Percentiles rank a stretch among this genome's conserved stretches.
Evolutionary conservation across 2,329 filamentous ascomycete genomes (phyloP).

Genomic region (Colletotrichum liriopes): DNA sequence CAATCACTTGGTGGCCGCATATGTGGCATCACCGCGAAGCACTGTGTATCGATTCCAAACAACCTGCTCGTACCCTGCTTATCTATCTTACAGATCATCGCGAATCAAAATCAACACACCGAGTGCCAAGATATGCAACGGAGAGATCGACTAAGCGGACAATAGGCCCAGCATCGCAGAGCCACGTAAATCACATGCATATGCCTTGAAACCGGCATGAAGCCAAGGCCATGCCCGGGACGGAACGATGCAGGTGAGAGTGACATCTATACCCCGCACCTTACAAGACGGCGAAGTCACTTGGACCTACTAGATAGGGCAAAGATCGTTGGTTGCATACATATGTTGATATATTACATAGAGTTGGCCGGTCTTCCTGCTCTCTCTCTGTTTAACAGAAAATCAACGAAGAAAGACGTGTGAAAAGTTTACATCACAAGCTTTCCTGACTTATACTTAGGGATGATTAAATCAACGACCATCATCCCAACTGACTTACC

Average conservation of each 20-base stretch:
- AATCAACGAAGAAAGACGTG: background rate
- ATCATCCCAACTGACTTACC: background rate
- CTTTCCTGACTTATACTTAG: background rate
- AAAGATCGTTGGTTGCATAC: background rate
- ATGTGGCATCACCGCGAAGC: background rate
- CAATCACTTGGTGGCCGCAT: background rate
- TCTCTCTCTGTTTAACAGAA: accelerated
- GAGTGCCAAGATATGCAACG: background rate
- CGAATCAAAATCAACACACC: background rate
- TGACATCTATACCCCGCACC: background rate
- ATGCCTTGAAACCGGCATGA: background rate
- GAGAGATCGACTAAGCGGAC: background rate
- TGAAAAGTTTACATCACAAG: background rate
- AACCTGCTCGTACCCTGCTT: background rate
- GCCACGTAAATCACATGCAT: background rate
- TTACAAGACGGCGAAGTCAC: background rate
- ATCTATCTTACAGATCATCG: no score
- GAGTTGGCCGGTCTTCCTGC: background rate
- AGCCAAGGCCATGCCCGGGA: background rate
- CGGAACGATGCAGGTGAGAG: background rate
- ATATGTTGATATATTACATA: background rate
- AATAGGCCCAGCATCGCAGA: background rate
- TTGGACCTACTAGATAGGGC: background rate
- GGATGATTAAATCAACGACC: background rate
- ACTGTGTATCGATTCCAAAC: background rate